These are phyloP conservation scores for Thalassiosira pacifica DNA, from an alignment of 352 stramenopile species.

Conservation along the genomic window DNA sequence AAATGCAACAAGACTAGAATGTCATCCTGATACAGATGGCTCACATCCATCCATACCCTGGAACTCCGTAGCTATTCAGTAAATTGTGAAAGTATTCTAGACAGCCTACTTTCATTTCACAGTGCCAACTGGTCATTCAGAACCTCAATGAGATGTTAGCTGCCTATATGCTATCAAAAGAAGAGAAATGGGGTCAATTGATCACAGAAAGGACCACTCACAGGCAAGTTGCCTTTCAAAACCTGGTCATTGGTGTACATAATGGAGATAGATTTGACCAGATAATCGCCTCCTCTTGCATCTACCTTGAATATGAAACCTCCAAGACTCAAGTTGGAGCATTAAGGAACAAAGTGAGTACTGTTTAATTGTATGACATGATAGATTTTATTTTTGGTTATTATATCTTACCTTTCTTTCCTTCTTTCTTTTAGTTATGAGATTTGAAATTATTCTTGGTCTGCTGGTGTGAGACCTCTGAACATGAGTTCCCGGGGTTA, in stretches of 20 bases:
- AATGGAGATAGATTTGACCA: neutral
- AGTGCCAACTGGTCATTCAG: neutral
- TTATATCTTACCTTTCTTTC: no score
- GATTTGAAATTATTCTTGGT: neutral
- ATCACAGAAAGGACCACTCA: conserved; percentile 7
- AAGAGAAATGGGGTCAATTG: conserved; percentile 15
- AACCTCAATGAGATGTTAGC: neutral
- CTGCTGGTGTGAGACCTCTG: neutral
- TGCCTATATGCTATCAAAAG: conserved; percentile 23
- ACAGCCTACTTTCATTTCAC: neutral
- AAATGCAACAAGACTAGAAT: no score
- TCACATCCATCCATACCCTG: no score
- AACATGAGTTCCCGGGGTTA: neutral
- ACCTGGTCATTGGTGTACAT: neutral
- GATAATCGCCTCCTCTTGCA: conserved; percentile 3
- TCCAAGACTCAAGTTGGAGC: conserved; percentile 9
- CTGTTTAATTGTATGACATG: neutral
- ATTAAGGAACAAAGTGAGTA: neutral
- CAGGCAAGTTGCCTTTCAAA: neutral
- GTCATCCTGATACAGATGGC: no score
- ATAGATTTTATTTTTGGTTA: no score
- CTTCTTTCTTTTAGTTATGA: neutral
- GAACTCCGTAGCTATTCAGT: no score
- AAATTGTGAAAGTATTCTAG: no score
- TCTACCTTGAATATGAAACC: conserved; percentile 23